Conservation (phyloP, 768 basidiomycete genomes). For the Fomitopsis serialis region DNA sequence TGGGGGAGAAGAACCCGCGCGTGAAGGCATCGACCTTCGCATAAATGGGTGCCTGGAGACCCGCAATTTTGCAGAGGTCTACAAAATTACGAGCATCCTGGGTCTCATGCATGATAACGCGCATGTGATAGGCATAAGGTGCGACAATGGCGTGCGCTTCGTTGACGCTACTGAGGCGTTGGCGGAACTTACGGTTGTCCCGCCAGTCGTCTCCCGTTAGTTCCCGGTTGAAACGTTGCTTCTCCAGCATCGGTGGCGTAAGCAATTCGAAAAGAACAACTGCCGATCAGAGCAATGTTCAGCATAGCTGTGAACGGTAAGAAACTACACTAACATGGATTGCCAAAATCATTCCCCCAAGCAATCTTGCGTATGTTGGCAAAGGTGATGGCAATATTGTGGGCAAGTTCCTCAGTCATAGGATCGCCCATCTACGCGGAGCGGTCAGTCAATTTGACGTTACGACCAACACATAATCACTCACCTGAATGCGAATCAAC, state of each 20-base stretch:
- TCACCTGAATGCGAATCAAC: conserved; percentile 54
- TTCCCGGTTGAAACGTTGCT: conserved; percentile 51
- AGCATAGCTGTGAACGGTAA: not conserved
- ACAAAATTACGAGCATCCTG: conserved; percentile 47
- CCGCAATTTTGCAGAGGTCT: conserved; percentile 47
- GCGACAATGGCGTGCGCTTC: conserved; percentile 55
- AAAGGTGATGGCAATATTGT: conserved; percentile 50
- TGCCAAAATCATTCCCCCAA: conserved; percentile 52
- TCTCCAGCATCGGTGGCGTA: conserved; percentile 61
- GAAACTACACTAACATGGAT: conserved; percentile 47
- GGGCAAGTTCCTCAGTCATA: conserved; percentile 43
- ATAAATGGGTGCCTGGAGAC: conserved; percentile 27
- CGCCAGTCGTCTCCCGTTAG: conserved; percentile 33
- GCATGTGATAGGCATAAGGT: conserved; percentile 68
- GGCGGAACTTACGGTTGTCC: conserved; percentile 44
- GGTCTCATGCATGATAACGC: conserved; percentile 52
- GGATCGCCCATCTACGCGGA: conserved; percentile 50
- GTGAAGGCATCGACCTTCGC: conserved; percentile 43
- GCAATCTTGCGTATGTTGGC: conserved; percentile 55
- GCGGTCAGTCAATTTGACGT: not conserved
- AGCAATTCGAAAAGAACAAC: conserved; percentile 66
- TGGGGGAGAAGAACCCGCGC: conserved; percentile 46
- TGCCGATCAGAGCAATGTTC: conserved; percentile 19
- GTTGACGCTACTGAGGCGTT: conserved; percentile 54
- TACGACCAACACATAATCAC: conserved; percentile 6